These are phyloP conservation scores for Ceratocystis smalleyi DNA, from an alignment of 2,329 filamentous ascomycete species.

Conservation along the genomic window DNA sequence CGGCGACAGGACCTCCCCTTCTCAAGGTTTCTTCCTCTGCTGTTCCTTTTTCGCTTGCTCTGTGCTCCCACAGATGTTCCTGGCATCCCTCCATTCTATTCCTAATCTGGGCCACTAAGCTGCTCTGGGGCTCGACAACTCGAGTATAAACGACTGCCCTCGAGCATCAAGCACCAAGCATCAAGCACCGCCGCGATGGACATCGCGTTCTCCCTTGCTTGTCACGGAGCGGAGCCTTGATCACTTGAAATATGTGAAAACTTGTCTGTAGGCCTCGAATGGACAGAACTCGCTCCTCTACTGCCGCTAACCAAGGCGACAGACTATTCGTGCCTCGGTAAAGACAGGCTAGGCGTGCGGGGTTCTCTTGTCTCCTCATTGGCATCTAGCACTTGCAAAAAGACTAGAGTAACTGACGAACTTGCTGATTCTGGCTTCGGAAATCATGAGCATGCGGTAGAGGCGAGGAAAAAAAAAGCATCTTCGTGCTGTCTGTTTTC, in stretches of 20 bases:
- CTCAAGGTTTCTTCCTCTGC: background rate
- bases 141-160: background rate
- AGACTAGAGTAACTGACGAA: too few relatives aligned
- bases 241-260: background rate
- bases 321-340: too few relatives aligned
- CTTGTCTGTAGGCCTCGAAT: background rate
- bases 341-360: too few relatives aligned
- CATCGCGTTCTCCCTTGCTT: background rate
- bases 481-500: too few relatives aligned
- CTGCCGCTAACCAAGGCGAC: too few relatives aligned
- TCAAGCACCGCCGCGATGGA: background rate
- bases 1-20: background rate
- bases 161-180: background rate
- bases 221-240: background rate
- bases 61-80: constrained; percentile 4
- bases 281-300: background rate
- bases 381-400: too few relatives aligned
- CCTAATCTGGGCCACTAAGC: constrained; percentile 9
- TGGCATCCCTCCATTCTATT: constrained; percentile 11
- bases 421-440: too few relatives aligned
- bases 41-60: constrained; percentile 5
- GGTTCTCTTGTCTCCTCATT: too few relatives aligned
- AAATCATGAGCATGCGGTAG: too few relatives aligned
- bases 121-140: background rate
- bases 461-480: too few relatives aligned